Conservation (phyloP, 2,329 filamentous ascomycete species). For the Fusarium sp. region DNA sequence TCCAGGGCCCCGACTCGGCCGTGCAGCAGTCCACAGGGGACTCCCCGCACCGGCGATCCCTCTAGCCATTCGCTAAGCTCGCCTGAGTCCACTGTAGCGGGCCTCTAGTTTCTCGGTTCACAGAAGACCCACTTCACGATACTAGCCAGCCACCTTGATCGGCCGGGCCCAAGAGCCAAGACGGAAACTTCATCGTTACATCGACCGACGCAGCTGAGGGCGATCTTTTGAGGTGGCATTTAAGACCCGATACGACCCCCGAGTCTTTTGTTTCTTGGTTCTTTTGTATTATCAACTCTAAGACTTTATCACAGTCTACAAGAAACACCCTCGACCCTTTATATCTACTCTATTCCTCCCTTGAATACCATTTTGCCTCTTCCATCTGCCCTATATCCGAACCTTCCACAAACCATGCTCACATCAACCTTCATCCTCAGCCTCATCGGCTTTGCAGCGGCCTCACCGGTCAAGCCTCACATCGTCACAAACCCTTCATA, state of each 20-base stretch:
- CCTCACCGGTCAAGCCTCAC: slow-evolving; percentile 38
- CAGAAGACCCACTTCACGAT: slow-evolving; percentile 17
- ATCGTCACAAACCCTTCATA: slow-evolving; percentile 29
- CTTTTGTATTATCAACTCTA: slow-evolving; percentile 7
- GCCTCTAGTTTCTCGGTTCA: slow-evolving; percentile 21
- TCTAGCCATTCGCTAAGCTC: slow-evolving; percentile 35
- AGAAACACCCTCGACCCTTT: background rate
- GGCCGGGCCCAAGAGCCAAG: background rate
- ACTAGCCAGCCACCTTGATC: slow-evolving; percentile 31
- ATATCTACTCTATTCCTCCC: background rate
- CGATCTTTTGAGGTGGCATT: slow-evolving; percentile 25
- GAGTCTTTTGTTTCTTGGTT: slow-evolving; percentile 23
- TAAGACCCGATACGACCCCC: slow-evolving; percentile 27
- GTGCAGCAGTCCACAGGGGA: slow-evolving; percentile 32
- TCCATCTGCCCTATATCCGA: background rate
- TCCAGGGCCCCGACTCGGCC: slow-evolving; percentile 27
- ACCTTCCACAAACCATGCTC: slow-evolving; percentile 37
- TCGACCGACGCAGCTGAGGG: slow-evolving; percentile 21
- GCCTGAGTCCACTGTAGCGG: slow-evolving; percentile 10
- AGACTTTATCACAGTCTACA: slow-evolving; percentile 1
- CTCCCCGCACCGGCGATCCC: slow-evolving; percentile 39
- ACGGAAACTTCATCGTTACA: slow-evolving; percentile 34
- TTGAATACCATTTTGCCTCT: background rate
- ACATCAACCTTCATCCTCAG: slow-evolving; percentile 41
- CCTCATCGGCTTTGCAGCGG: slow-evolving; percentile 44